Evolutionary conservation across 768 basidiomycete species (phyloP), one percentile per base, ranked within the genome.

Genomic region (Boletus pseudo-olivaceus): DNA sequence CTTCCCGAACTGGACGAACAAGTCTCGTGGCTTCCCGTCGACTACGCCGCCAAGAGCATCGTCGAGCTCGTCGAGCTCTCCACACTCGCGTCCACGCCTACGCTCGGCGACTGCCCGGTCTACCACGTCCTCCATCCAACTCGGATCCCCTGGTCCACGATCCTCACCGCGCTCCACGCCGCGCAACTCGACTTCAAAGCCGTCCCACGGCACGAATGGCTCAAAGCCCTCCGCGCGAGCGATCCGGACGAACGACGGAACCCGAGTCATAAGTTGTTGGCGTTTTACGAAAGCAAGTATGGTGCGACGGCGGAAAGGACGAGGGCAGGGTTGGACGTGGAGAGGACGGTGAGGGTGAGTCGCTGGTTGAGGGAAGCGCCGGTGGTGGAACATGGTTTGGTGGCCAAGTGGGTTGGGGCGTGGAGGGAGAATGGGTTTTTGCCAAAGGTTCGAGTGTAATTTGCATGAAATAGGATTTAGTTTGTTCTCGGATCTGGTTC

Each of bases 21-120:
- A 5, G 61, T 65, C 19, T 58, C 77, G 0, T 83, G 81, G 80
- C 70, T 83, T 2, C 80, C 82, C 0, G 79, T 82, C 47, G 74
- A 84, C 67, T 72, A 69, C 48, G 81, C 81, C 1, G 81, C 74
- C 8, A 67, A 67, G 33, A 73, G 72, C 17, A 79, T 83, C 56
- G 58, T 70, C 37, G 79, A 83, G 54, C 71, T 83, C 47, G 67
- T 78, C 5, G 48, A 43, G 1, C 47, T 60, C 15, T 51, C 59
- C 34, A 37, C n/a, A 9, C 11, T n/a, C 50, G 35, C 19, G 15
- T 7, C n/a, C 19, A 33, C 15, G 19, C 23, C 45, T 12, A 54
- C 34, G n/a, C 15, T 45, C 6, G 8, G 33, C 8, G 47, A 49
- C 6, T 67, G 62, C 19, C 62, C 60, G 12, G 65, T 69, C 14